Base-by-base conservation (phyloP, 768 basidiomycete species). In the Mycena metata region DNA sequence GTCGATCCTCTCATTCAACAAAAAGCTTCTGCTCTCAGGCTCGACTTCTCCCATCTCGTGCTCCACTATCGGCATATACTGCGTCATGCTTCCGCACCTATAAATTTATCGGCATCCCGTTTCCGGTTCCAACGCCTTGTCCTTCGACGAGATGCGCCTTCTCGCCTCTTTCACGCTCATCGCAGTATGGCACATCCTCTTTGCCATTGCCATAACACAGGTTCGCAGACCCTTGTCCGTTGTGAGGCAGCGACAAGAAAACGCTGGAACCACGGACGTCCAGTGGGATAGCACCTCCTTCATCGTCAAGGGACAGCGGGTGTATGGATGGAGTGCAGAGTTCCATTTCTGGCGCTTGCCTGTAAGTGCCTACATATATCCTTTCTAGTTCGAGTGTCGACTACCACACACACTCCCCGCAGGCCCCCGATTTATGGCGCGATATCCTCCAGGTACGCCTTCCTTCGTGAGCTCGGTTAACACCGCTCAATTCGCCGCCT, bases 311-410 rank as follows among this genome's bases (percentile, higher is more conserved):
- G 65, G 65, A 16, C 65, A 66, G 58, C 52, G 65, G 19, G 35
- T 66, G 33, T 66, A 21, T 46, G 65, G 65, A 54, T 66, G 65
- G 65, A 66, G 65, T 59, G 65, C 65, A 2, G 65, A 66, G 58
- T 66, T 66, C 19, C 65, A 66, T 60, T 66, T 66, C 54, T 66
- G 65, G 65, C 60, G 65, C 57, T 60, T 66, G 42, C 65, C 65
- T 23, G 65, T 66, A 23, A 36, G 54, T 63, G 33, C n/a, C 21
- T 15, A 19, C n/a, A n/a, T n/a, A n/a, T 45, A 47, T 50, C 58
- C 36, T 46, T 23, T 33, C 55, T 21, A 30, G 19, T 42, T 24
- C 41, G 26, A n/a, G n/a, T 62, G 19, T 0, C n/a, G n/a, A n/a
- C n/a, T n/a, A n/a, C n/a, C n/a, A n/a, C n/a, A n/a, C n/a, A n/a